phyloP scores from a whole-genome alignment of 768 basidiomycete genomes.

The Austroboletus festivus region DNA sequence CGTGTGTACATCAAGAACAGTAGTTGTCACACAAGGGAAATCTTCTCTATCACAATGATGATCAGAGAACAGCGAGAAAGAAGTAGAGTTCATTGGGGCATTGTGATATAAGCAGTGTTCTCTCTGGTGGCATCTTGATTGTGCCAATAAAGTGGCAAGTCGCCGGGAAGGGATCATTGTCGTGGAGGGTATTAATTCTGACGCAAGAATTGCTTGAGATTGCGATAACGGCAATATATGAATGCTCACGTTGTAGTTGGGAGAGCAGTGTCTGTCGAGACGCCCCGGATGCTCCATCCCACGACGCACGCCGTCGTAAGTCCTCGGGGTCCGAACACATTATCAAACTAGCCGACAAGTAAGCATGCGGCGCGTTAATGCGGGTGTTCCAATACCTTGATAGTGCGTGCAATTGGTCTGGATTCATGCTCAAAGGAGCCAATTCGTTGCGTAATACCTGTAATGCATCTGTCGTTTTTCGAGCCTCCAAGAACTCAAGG shows the following conservation, averaged over 20 bases:
- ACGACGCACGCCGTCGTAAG: conserved; percentile 71
- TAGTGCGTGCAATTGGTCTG: conserved; percentile 79
- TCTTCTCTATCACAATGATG: conserved; percentile 75
- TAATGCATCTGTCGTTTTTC: conserved; percentile 76
- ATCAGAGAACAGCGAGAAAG: conserved; percentile 85
- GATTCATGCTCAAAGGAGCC: conserved; percentile 74
- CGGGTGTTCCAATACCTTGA: conserved; percentile 91
- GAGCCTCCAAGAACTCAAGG: conserved; percentile 83
- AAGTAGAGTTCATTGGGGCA: conserved; percentile 47
- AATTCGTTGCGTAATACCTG: conserved; percentile 85
- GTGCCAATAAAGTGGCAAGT: conserved; percentile 78
- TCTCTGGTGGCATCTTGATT: conserved; percentile 79
- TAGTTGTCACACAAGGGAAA: conserved; percentile 85
- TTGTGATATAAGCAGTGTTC: conserved; percentile 87
- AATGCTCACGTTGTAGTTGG: conserved; percentile 72
- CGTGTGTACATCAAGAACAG: conserved; percentile 78
- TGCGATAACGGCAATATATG: background rate
- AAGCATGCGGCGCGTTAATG: conserved; percentile 15
- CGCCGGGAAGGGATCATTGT: conserved; percentile 92
- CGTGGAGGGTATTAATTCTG: conserved; percentile 86
- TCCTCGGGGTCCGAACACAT: conserved; percentile 91
- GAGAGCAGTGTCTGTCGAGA: conserved; percentile 77
- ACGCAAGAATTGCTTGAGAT: conserved; percentile 1
- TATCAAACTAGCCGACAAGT: conserved; percentile 57
- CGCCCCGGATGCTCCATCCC: conserved; percentile 84